Conservation (phyloP, 2,329 filamentous ascomycete species). For the Monosporascus sp. region DNA sequence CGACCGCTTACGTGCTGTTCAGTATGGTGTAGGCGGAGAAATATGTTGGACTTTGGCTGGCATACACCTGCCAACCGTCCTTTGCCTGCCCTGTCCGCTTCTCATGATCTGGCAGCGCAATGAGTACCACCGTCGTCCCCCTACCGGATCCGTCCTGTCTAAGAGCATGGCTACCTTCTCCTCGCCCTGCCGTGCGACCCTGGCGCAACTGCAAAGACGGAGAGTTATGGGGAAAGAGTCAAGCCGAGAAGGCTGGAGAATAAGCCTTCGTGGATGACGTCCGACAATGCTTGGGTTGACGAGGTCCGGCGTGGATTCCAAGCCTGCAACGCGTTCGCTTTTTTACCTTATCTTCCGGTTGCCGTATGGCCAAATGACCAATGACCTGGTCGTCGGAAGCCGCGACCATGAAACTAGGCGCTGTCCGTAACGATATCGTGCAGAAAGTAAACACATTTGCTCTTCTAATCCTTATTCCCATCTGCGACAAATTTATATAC, state of each 20-base stretch:
- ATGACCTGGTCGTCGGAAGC: conserved; percentile 61
- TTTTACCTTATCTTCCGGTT: conserved; percentile 63
- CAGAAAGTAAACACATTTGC: conserved; percentile 72
- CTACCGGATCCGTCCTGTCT: conserved; percentile 65
- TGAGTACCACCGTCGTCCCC: conserved; percentile 54
- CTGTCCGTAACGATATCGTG: conserved; percentile 73
- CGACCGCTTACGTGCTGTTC: no score
- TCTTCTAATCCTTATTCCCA: conserved; percentile 69
- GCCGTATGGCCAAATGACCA: conserved; percentile 55
- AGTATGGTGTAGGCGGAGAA: conserved; percentile 63
- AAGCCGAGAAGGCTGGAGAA: conserved; percentile 57
- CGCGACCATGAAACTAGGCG: conserved; percentile 59
- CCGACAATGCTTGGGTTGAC: conserved; percentile 79
- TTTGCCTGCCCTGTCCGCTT: conserved; percentile 58
- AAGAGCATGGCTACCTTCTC: conserved; percentile 59
- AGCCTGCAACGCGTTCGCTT: conserved; percentile 67
- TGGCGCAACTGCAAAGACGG: no score
- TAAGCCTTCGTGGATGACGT: conserved; percentile 68
- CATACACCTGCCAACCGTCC: conserved; percentile 62
- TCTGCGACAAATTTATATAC: conserved; percentile 66
- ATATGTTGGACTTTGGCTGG: conserved; percentile 71
- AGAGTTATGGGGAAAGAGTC: conserved; percentile 26
- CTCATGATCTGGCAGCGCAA: conserved; percentile 57
- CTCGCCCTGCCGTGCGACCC: conserved; percentile 40
- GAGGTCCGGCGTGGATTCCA: conserved; percentile 66